Conservation (phyloP, 179 eudicot genomes). For the Actinidia arguta region DNA sequence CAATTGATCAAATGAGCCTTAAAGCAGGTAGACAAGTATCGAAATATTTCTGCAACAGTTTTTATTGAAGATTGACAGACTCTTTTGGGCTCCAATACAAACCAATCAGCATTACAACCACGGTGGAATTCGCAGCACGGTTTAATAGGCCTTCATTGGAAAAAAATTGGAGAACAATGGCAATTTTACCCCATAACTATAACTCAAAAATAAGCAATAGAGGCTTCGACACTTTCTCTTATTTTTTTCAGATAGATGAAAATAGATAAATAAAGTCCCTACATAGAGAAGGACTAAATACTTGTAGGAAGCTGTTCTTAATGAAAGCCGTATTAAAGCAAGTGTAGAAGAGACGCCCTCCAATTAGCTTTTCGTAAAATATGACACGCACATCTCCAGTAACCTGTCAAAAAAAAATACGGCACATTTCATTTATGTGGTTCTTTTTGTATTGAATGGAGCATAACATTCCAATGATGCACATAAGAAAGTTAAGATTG, state of each 20-base stretch:
- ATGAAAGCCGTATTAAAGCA: slow-evolving; percentile 72
- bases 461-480: background rate
- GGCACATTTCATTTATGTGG: background rate
- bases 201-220: background rate
- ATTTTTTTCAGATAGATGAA: background rate
- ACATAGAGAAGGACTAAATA: slow-evolving; percentile 17
- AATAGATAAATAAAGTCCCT: background rate
- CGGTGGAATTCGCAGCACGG: background rate
- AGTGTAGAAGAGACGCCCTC: slow-evolving; percentile 69
- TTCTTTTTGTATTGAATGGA: background rate
- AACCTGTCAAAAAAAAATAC: slow-evolving; percentile 43
- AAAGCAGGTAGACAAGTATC: background rate
- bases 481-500: background rate
- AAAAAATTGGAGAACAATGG: background rate
- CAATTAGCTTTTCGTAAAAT: slow-evolving; percentile 61
- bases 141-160: background rate
- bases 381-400: slow-evolving; percentile 62
- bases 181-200: background rate
- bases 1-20: no score
- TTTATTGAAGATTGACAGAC: no score
- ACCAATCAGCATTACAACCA: background rate
- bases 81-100: no score
- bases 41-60: background rate
- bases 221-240: background rate
- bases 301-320: slow-evolving; percentile 56